Evolutionary conservation across 164 flowering plant species (phyloP).

Genomic region (Vitis rotundifolia): DNA sequence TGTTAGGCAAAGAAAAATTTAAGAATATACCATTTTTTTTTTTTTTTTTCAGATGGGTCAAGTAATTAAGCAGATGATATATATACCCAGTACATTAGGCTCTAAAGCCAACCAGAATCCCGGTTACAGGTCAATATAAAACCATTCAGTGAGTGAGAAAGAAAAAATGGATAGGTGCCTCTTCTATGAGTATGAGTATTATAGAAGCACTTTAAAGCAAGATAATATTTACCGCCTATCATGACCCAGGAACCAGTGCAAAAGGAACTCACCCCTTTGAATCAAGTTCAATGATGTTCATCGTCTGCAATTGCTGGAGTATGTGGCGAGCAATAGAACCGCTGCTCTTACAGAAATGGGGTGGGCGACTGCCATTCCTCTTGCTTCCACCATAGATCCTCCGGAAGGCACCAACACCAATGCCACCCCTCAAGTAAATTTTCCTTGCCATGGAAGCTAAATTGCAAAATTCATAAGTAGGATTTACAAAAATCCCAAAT

Average conservation of each 20-base stretch:
- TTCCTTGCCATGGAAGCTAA: conserved; percentile 30
- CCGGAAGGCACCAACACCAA: conserved; percentile 65
- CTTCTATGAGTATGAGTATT: too few species aligned
- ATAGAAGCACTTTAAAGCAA: too few species aligned
- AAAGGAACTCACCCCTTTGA: conserved; percentile 51
- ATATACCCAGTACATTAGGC: too few species aligned
- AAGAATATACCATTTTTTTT: too few species aligned
- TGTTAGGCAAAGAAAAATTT: not conserved
- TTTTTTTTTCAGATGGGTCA: too few species aligned
- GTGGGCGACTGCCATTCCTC: conserved; percentile 71
- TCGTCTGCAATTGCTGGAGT: conserved; percentile 51
- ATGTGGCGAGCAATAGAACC: conserved; percentile 66
- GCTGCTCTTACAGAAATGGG: conserved; percentile 70
- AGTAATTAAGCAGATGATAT: too few species aligned
- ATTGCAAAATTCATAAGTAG: not conserved
- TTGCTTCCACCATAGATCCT: conserved; percentile 75
- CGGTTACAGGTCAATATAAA: too few species aligned
- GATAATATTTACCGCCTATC: too few species aligned
- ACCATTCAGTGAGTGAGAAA: too few species aligned
- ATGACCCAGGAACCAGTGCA: too few species aligned
- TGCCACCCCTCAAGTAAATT: conserved; percentile 59
- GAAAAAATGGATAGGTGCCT: too few species aligned
- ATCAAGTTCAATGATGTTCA: conserved; percentile 60
- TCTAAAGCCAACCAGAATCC: too few species aligned
- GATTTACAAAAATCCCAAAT: not conserved